Evolutionary conservation across 371 early-diverging fungal species (phyloP), one percentile per base, ranked within the genome.

Genomic region (Syncephalastrum sp.): DNA sequence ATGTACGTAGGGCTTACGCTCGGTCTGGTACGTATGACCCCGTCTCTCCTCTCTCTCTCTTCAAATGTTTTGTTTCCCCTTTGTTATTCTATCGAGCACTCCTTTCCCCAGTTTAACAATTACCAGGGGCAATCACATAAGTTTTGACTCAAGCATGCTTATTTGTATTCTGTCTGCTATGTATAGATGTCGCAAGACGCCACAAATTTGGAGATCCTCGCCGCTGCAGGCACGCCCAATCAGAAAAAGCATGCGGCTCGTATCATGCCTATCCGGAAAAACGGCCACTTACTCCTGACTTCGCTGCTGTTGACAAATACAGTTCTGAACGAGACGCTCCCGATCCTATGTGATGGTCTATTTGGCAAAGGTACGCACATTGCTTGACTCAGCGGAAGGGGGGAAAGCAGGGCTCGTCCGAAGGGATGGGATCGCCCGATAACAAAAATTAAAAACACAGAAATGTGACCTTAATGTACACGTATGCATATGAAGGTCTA

Each of bases 301-400:
- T 87, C 93, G 1, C 68, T 94, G 21, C 61, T 94, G 17, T 69
- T 94, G 43, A 84, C 86, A 12, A 93, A 92, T 67, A 90, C 91
- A 0, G 75, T 93, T 5, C 71, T 93, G 38, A 94, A 94, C 65
- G 94, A 94, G 61, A 88, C 93, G 7, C 68, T 94, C 42, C 94
- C 94, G 1, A 86, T 94, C 43, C 65, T 94, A 57, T 81, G 88
- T 59, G 90, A 91, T 56, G 67, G 70, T 1, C 57, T 83, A 0
- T 73, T 81, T 57, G 78, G 79, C 27, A 72, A 83, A 57, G 72
- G 72, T 65, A 84, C 51, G 75, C 50, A 57, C 84, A 8, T 74
- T 87, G 85, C 85, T 54, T 73, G 64, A 87, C 8, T 14, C 10
- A 42, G 42, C 12, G 10, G 12, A 50, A 17, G 43, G 19, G 42